Base-by-base conservation (phyloP, 805 yeast species). In the Debaryomyces maramus region DNA sequence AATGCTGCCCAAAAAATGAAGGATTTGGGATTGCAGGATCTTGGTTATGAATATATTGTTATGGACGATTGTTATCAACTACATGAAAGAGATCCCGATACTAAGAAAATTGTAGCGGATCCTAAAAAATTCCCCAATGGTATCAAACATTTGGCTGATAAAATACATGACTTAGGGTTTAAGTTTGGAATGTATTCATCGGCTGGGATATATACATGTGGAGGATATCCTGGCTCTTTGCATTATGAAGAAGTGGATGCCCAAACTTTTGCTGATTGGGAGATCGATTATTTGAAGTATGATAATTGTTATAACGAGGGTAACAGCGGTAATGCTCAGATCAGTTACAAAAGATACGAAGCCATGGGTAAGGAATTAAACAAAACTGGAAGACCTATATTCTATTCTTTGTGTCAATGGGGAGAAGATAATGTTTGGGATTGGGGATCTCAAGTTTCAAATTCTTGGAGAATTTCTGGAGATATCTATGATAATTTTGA, bases 151-250 rank as follows among this genome's bases (percentile, higher is more conserved):
- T 42, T 58, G 18, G 38, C 59, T 9, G 60, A 59, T 27, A 9
- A 41, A 22, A 44, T 59, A 13, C 63, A 59, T 39, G 48, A 40
- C 13, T 26, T 43, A 30, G 58, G 54, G 4, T 47, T 58, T 29
- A 44, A 52, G 28, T 58, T 53, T 35, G 65, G 65, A n/a, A 58
- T 59, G 61, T 59, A 59, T 41, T 55, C 61, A 4, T 48, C 55
- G 16, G 65, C 65, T 28, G 65, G 65, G n/a, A 52, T 45, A 29
- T 56, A 48, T 40, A 59, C 65, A 7, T 59, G 63, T 41, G 62
- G 54, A 21, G 55, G 61, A 6, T 57, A 56, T 34, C 52, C 58
- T 28, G 65, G 63, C 3, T 57, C 61, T 1, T 48, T 59, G 16
- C 56, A 48, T 30, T 37, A 57, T 34, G 63, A 59, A 44, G 53